Evolutionary conservation across 1,284 basidiomycete genomes (phyloP).

Genomic region (Gymnopus androsaceus): DNA sequence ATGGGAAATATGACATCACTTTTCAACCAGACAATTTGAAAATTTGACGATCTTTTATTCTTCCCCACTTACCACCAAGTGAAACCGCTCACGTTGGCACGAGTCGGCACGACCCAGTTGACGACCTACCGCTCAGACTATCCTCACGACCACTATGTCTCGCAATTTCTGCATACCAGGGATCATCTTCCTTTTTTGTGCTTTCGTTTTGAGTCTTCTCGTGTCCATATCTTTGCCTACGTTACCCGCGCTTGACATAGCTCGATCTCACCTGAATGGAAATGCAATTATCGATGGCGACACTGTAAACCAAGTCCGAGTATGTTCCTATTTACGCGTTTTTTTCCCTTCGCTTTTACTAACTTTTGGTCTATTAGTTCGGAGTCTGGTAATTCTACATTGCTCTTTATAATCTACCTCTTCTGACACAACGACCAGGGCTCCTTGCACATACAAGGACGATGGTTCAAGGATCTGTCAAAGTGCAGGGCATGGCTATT

Average conservation of each 20-base stretch:
- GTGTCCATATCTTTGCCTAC: slow-evolving; percentile 71
- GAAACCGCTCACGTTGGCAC: too few species aligned
- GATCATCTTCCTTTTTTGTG: slow-evolving; percentile 58
- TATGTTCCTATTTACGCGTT: slow-evolving; percentile 38
- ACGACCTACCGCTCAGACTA: neutral
- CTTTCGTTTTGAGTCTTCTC: slow-evolving; percentile 67
- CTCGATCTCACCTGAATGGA: slow-evolving; percentile 51
- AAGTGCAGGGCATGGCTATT: slow-evolving; percentile 52
- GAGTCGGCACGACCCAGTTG: neutral
- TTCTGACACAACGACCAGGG: slow-evolving; percentile 37
- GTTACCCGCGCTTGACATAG: slow-evolving; percentile 64
- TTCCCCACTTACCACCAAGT: too few species aligned
- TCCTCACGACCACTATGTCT: slow-evolving; percentile 36
- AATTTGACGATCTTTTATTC: too few species aligned
- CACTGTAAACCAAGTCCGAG: slow-evolving; percentile 50
- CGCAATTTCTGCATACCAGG: slow-evolving; percentile 68
- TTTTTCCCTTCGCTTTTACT: slow-evolving; percentile 11
- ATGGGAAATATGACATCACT: too few species aligned
- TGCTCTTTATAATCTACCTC: neutral
- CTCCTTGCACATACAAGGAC: slow-evolving; percentile 53
- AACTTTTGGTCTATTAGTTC: slow-evolving; percentile 39
- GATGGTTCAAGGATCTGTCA: slow-evolving; percentile 50
- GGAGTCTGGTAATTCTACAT: slow-evolving; percentile 52
- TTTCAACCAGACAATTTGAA: too few species aligned
- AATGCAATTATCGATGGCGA: slow-evolving; percentile 30